These are phyloP conservation scores for Physcomitrium patens DNA, from an alignment of 225 moss, liverwort and hornwort genomes.

Conservation along the genomic window DNA sequence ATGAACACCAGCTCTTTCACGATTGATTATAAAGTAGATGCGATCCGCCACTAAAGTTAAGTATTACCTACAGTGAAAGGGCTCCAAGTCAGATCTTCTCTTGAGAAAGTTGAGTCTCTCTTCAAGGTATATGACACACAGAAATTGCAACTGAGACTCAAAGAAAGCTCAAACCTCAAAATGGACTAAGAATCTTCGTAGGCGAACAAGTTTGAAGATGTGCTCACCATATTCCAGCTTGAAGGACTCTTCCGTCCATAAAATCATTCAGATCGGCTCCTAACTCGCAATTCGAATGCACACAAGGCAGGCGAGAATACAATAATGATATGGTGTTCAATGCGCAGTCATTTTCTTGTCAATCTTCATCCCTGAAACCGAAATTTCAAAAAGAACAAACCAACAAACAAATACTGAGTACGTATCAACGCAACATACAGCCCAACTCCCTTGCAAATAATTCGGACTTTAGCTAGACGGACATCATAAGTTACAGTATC, in stretches of 20 bases:
- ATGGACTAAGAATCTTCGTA: constrained; percentile 14
- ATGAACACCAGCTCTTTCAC: constrained; percentile 73
- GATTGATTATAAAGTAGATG: constrained; percentile 75
- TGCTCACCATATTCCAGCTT: constrained; percentile 84
- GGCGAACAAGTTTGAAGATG: neutral
- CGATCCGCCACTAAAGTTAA: constrained; percentile 77
- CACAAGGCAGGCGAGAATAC: constrained; percentile 70
- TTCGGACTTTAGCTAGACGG: neutral
- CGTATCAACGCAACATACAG: neutral
- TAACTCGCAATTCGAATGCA: constrained; percentile 71
- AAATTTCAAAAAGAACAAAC: neutral
- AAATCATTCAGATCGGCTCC: constrained; percentile 46
- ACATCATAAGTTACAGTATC: neutral
- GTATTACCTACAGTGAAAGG: constrained; percentile 64
- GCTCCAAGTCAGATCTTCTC: neutral
- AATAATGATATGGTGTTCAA: constrained; percentile 79
- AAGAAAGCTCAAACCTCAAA: constrained; percentile 4
- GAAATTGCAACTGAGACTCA: neutral
- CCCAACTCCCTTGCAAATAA: neutral
- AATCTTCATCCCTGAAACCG: constrained; percentile 75
- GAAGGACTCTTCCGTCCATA: constrained; percentile 54
- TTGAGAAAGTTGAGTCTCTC: too few species aligned
- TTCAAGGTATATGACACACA: neutral
- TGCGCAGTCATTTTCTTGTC: constrained; percentile 92
- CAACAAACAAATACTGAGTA: neutral